phyloP scores from a whole-genome alignment of 371 early-diverging fungal species.

The Capillidium heterosporum region DNA sequence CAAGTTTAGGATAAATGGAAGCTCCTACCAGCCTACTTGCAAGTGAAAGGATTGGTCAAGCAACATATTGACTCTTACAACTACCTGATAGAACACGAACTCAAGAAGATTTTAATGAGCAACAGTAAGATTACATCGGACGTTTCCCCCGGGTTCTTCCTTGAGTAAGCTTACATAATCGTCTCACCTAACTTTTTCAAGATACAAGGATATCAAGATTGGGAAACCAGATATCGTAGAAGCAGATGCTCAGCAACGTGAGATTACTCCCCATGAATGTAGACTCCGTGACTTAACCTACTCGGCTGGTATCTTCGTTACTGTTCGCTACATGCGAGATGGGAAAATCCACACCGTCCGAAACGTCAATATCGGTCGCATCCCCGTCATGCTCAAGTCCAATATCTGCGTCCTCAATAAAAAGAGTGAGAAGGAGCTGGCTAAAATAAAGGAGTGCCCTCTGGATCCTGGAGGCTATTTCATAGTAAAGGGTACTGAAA shows the following conservation, averaged over 20 bases:
- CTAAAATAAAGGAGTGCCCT: conserved; percentile 88
- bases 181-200: conserved; percentile 8
- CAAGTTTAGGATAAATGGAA: conserved; percentile 97
- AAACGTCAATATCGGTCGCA: conserved; percentile 83
- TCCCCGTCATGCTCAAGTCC: conserved; percentile 98
- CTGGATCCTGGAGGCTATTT: conserved; percentile 99
- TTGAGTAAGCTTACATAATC: conserved; percentile 41
- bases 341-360: conserved; percentile 69
- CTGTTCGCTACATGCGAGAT: conserved; percentile 92
- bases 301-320: conserved; percentile 89
- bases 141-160: conserved; percentile 93
- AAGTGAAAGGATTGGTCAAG: conserved; percentile 96
- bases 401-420: conserved; percentile 74
- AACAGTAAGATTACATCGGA: conserved; percentile 95
- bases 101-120: conserved; percentile 89
- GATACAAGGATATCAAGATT: conserved; percentile 82
- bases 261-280: conserved; percentile 97
- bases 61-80: conserved; percentile 99
- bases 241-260: conserved; percentile 47
- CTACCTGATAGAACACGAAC: conserved; percentile 93
- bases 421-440: conserved; percentile 61
- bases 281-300: conserved; percentile 98
- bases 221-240: conserved; percentile 68
- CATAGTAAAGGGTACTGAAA: conserved; percentile 96
- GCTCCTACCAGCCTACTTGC: conserved; percentile 92